Conservation (phyloP, 225 moss, liverwort and hornwort genomes). For the Bryum argenteum region DNA sequence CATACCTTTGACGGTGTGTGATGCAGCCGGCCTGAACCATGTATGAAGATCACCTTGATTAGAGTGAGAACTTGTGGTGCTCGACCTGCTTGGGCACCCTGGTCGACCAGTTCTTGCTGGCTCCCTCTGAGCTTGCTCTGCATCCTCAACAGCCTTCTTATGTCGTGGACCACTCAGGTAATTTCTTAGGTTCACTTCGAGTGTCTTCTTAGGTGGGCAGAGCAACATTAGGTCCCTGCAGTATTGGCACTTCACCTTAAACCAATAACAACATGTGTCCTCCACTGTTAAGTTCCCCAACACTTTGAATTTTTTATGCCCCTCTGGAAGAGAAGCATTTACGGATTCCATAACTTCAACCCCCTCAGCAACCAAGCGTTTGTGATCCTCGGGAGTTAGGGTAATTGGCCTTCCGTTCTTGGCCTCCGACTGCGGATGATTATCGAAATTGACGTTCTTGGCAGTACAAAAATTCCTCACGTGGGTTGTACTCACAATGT, state of each 20-base stretch:
- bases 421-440: not conserved
- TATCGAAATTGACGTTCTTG: not conserved
- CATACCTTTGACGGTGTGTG: not conserved
- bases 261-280: not conserved
- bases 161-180: not conserved
- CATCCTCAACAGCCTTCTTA: not conserved
- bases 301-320: not conserved
- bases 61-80: not conserved
- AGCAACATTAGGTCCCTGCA: conserved; percentile 1
- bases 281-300: not conserved
- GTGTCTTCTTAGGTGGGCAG: conserved; percentile 10
- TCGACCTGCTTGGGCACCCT: not conserved
- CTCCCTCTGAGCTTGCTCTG: not conserved
- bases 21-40: not conserved
- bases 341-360: not conserved
- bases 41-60: not conserved
- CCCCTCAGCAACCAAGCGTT: not conserved
- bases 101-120: not conserved
- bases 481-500: conserved; percentile 1
- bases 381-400: not conserved
- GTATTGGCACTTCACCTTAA: conserved; percentile 12
- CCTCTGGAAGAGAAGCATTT: not conserved
- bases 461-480: conserved; percentile 6
- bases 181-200: not conserved
- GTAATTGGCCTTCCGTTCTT: conserved; percentile 1